Conservation (phyloP, 2,329 filamentous ascomycete genomes). For the Pyrenochaeta sp. region DNA sequence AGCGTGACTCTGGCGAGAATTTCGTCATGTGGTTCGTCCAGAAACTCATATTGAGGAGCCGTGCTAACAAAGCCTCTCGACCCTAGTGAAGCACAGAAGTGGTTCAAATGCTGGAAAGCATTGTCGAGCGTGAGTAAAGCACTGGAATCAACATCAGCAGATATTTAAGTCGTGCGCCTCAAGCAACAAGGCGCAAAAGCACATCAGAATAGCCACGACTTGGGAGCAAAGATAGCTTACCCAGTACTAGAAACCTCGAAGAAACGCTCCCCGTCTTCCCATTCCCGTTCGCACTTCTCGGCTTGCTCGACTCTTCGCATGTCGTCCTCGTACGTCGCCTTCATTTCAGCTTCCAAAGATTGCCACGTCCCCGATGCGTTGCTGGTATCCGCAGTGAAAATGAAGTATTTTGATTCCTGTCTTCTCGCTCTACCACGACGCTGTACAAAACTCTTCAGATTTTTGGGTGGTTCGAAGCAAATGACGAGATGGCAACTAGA, state of each 20-base stretch:
- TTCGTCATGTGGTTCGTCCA: constrained; percentile 42
- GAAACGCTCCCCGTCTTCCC: constrained; percentile 52
- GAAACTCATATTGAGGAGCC: constrained; percentile 72
- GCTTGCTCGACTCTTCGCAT: constrained; percentile 60
- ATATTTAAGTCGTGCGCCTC: not conserved
- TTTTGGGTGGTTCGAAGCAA: constrained; percentile 69
- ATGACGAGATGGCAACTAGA: constrained; percentile 71
- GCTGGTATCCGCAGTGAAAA: constrained; percentile 56
- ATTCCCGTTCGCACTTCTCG: constrained; percentile 56
- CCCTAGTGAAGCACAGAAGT: constrained; percentile 76
- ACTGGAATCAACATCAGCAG: constrained; percentile 44
- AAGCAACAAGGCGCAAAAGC: not conserved
- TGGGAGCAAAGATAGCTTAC: constrained; percentile 26
- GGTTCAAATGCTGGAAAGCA: constrained; percentile 77
- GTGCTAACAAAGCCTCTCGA: constrained; percentile 68
- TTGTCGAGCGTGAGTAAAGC: constrained; percentile 77
- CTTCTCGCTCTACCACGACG: constrained; percentile 70
- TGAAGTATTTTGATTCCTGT: constrained; percentile 62
- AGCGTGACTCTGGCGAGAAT: constrained; percentile 71
- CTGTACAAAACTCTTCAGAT: constrained; percentile 72
- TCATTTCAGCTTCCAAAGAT: constrained; percentile 76
- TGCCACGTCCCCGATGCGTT: constrained; percentile 64
- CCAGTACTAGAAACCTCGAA: constrained; percentile 36
- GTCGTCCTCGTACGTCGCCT: constrained; percentile 71
- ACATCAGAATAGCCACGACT: not conserved